Evolutionary conservation across 192 early-diverging fungal species (phyloP).

Genomic region (Lunasporangiospora selenospora): DNA sequence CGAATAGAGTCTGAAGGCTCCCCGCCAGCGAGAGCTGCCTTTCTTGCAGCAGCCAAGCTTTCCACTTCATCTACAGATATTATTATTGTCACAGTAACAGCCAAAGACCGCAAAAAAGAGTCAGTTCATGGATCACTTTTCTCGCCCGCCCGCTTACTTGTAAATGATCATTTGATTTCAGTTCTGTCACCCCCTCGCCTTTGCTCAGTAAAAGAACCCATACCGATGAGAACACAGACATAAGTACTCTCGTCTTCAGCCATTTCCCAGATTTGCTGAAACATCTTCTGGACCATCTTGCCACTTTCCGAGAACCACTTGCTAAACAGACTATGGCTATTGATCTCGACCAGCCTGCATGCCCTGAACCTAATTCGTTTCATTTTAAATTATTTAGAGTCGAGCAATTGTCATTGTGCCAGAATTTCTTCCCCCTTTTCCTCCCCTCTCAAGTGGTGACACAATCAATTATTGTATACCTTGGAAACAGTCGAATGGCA

Average conservation of each 20-base stretch:
- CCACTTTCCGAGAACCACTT: constrained; percentile 81
- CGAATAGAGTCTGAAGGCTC: constrained; percentile 77
- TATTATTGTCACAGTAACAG: too few relatives aligned
- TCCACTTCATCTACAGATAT: constrained; percentile 81
- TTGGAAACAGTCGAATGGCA: constrained; percentile 59
- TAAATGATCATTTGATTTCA: too few relatives aligned
- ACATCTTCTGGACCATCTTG: constrained; percentile 72
- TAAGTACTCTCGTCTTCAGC: constrained; percentile 63
- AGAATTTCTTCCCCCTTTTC: neutral
- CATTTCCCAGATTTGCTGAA: constrained; percentile 60
- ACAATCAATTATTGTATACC: too few relatives aligned
- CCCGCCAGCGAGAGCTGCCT: constrained; percentile 63
- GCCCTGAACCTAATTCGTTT: too few relatives aligned
- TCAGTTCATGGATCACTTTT: too few relatives aligned
- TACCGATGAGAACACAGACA: constrained; percentile 71
- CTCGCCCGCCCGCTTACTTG: too few relatives aligned
- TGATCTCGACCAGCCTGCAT: constrained; percentile 76
- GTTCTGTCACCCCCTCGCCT: too few relatives aligned
- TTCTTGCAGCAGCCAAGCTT: constrained; percentile 67
- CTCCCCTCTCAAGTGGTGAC: too few relatives aligned
- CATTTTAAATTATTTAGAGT: too few relatives aligned
- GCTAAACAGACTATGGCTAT: constrained; percentile 74
- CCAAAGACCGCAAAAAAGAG: too few relatives aligned
- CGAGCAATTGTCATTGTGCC: neutral
- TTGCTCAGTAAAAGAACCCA: too few relatives aligned